A percentile compares a stretch with the other conserved stretches of the same genome.
Evolutionary conservation across 2,329 filamentous ascomycete genomes (phyloP).

Genomic region (Chaetomium sp.): DNA sequence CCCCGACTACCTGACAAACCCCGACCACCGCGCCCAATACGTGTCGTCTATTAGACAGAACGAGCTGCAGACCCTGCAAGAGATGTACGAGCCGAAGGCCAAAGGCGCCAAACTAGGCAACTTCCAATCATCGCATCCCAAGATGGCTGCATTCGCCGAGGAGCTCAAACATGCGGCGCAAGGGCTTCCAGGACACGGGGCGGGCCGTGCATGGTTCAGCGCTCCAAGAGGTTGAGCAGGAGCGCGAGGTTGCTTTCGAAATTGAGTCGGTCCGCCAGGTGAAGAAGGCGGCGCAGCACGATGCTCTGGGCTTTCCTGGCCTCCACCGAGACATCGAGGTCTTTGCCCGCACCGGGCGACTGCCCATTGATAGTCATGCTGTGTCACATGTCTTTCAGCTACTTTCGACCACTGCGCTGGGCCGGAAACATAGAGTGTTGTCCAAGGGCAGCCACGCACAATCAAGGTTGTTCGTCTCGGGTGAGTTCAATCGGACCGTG

Average conservation of each 20-base stretch:
- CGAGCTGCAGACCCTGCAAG: conserved; percentile 59
- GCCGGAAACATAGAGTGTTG: conserved; percentile 40
- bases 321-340: conserved; percentile 50
- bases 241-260: conserved; percentile 61
- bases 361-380: conserved; percentile 42
- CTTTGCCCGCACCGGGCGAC: conserved; percentile 50
- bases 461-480: conserved; percentile 43
- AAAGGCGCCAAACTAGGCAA: conserved; percentile 33
- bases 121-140: conserved; percentile 28
- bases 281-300: conserved; percentile 49
- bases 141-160: conserved; percentile 35
- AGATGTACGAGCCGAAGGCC: conserved; percentile 53
- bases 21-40: conserved; percentile 43
- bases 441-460: conserved; percentile 20
- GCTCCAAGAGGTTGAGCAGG: conserved; percentile 61
- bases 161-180: conserved; percentile 41
- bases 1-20: conserved; percentile 44
- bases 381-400: conserved; percentile 48
- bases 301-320: conserved; percentile 46
- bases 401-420: conserved; percentile 42
- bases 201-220: conserved; percentile 51
- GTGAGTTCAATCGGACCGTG: conserved; percentile 54
- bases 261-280: conserved; percentile 59
- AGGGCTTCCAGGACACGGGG: conserved; percentile 42
- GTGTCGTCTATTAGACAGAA: conserved; percentile 50